Conservation (phyloP, 192 early-diverging fungal species). For the Dissophora globulifera region DNA sequence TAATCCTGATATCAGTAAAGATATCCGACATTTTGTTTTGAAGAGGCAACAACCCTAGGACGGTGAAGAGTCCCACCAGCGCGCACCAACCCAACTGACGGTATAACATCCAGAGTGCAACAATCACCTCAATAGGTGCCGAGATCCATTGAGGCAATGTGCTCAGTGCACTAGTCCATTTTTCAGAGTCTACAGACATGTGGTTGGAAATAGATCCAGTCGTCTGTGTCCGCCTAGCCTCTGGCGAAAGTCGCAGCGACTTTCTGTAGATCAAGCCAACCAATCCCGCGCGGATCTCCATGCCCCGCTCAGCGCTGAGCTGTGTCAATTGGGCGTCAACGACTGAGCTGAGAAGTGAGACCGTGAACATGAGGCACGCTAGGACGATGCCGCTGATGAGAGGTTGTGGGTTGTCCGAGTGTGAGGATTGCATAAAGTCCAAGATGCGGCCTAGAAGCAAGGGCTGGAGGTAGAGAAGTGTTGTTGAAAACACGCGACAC, state of each 20-base stretch:
- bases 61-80: slow-evolving; percentile 15
- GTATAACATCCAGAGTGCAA: slow-evolving; percentile 43
- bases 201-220: slow-evolving; percentile 59
- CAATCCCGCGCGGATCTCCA: slow-evolving; percentile 42
- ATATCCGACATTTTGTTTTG: not conserved
- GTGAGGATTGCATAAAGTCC: slow-evolving; percentile 24
- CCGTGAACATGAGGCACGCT: slow-evolving; percentile 29
- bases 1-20: not conserved
- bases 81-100: slow-evolving; percentile 31
- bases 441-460: slow-evolving; percentile 27
- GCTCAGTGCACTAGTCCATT: slow-evolving; percentile 54
- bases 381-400: slow-evolving; percentile 17
- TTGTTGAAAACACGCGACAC: slow-evolving; percentile 15
- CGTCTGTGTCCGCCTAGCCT: slow-evolving; percentile 22
- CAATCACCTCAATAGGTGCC: slow-evolving; percentile 51
- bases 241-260: slow-evolving; percentile 76
- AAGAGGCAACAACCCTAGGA: not conserved
- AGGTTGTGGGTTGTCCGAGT: not conserved
- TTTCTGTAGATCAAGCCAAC: slow-evolving; percentile 79
- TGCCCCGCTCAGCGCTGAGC: slow-evolving; percentile 29
- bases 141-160: slow-evolving; percentile 51
- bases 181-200: slow-evolving; percentile 74
- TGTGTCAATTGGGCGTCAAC: slow-evolving; percentile 20
- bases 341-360: slow-evolving; percentile 18
- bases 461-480: slow-evolving; percentile 26